Conservation (phyloP, 208 protist genomes). For the Leishmania turanica region DNA sequence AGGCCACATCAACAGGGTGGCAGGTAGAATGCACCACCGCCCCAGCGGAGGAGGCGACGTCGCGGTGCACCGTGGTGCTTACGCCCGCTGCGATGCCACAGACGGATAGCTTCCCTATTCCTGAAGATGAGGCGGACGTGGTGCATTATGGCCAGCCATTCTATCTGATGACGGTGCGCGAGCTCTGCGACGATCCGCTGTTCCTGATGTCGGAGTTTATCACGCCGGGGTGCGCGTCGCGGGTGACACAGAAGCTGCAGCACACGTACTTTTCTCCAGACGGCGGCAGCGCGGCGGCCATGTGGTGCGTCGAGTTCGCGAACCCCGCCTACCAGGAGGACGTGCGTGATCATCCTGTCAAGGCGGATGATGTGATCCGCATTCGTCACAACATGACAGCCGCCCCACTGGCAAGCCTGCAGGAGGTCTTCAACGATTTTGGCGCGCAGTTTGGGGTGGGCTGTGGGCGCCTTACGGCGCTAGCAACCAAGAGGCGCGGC, state of each 20-base stretch:
- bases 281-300: conserved; percentile 52
- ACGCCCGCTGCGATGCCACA: conserved; percentile 66
- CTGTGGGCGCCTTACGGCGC: conserved; percentile 45
- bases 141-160: conserved; percentile 92
- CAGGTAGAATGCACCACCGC: conserved; percentile 67
- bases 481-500: conserved; percentile 49
- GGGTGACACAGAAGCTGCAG: conserved; percentile 74
- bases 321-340: conserved; percentile 83
- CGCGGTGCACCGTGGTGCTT: conserved; percentile 77
- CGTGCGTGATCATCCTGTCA: conserved; percentile 82
- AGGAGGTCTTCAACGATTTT: conserved; percentile 88
- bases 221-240: conserved; percentile 59
- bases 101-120: conserved; percentile 71
- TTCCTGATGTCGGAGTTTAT: conserved; percentile 78
- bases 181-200: conserved; percentile 72
- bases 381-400: conserved; percentile 86
- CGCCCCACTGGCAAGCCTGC: conserved; percentile 59
- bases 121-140: conserved; percentile 78
- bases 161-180: conserved; percentile 79
- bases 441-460: conserved; percentile 83
- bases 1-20: conserved; percentile 55
- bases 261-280: conserved; percentile 87
- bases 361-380: conserved; percentile 65
- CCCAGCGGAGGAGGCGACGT: conserved; percentile 51
- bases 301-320: conserved; percentile 83